Percentiles rank a stretch among this genome's conserved stretches.
Conservation (phyloP, 495 filamentous ascomycete species). For the Talaromyces stipitatus region DNA sequence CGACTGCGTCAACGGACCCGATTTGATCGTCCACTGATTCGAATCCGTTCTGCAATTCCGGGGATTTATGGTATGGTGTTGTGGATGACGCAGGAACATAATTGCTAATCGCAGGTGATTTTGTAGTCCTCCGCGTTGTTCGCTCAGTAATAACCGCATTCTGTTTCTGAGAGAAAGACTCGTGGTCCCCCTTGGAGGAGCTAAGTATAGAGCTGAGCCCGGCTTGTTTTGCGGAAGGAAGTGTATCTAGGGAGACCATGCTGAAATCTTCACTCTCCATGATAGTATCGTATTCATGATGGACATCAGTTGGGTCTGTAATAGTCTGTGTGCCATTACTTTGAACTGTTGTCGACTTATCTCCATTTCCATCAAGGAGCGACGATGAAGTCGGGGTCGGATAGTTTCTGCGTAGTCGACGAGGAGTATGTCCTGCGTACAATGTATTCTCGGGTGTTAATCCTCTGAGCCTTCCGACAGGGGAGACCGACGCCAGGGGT, state of each 20-base stretch:
- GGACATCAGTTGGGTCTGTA: constrained; percentile 33
- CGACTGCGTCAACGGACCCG: background rate
- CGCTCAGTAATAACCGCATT: constrained; percentile 3
- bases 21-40: background rate
- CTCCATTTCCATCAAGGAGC: constrained; percentile 25
- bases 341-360: constrained; percentile 4
- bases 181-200: constrained; percentile 16
- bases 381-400: constrained; percentile 37
- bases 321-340: constrained; percentile 6
- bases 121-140: background rate
- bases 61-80: background rate
- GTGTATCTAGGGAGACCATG: constrained; percentile 49
- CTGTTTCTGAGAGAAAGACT: constrained; percentile 21
- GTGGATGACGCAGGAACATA: background rate
- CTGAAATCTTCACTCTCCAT: constrained; percentile 55
- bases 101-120: background rate
- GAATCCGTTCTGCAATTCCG: background rate
- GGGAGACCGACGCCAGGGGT: background rate
- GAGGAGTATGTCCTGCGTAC: constrained; percentile 22
- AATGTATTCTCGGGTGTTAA: constrained; percentile 25
- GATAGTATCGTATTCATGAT: constrained; percentile 46
- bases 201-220: constrained; percentile 20
- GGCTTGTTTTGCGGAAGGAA: constrained; percentile 38
- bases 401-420: constrained; percentile 23
- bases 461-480: constrained; percentile 4